Evolutionary conservation across 768 basidiomycete genomes (phyloP).

Genomic region (Amanita muscaria): DNA sequence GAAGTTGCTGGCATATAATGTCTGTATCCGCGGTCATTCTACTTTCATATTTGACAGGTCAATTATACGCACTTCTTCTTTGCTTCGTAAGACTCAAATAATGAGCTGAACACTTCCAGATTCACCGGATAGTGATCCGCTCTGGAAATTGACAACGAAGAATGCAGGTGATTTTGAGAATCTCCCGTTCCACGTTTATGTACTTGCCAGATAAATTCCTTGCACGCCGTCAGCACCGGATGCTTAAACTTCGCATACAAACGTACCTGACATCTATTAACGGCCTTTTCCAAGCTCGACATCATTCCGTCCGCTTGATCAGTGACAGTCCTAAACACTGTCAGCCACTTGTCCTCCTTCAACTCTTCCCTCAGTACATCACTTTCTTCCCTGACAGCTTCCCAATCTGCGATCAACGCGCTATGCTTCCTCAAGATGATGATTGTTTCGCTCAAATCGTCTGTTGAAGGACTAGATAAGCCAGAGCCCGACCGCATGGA

Average conservation of each 20-base stretch:
- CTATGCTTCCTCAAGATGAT: slow-evolving; percentile 67
- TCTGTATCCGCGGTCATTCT: slow-evolving; percentile 27
- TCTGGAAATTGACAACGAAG: slow-evolving; percentile 38
- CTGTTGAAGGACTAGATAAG: slow-evolving; percentile 32
- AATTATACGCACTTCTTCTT: slow-evolving; percentile 65
- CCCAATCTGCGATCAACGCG: slow-evolving; percentile 71
- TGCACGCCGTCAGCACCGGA: slow-evolving; percentile 9
- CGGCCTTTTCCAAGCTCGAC: slow-evolving; percentile 88
- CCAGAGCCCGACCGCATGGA: slow-evolving; percentile 41
- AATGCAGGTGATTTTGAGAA: slow-evolving; percentile 27
- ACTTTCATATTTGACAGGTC: background rate
- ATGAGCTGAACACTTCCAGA: slow-evolving; percentile 53
- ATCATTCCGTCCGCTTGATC: slow-evolving; percentile 98
- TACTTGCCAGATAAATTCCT: slow-evolving; percentile 86
- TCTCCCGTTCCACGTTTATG: slow-evolving; percentile 48
- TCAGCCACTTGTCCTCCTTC: slow-evolving; percentile 96
- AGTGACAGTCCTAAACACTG: slow-evolving; percentile 87
- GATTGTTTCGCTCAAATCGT: slow-evolving; percentile 31
- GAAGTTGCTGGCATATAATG: slow-evolving; percentile 93
- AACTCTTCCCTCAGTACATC: slow-evolving; percentile 83
- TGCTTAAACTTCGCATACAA: slow-evolving; percentile 3
- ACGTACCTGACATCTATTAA: slow-evolving; percentile 79
- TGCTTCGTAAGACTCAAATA: slow-evolving; percentile 73
- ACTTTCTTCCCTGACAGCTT: slow-evolving; percentile 68
- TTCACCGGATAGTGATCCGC: slow-evolving; percentile 44